Evolutionary conservation across 192 early-diverging fungal genomes (phyloP).

Genomic region (Umbelopsis ramanniana): DNA sequence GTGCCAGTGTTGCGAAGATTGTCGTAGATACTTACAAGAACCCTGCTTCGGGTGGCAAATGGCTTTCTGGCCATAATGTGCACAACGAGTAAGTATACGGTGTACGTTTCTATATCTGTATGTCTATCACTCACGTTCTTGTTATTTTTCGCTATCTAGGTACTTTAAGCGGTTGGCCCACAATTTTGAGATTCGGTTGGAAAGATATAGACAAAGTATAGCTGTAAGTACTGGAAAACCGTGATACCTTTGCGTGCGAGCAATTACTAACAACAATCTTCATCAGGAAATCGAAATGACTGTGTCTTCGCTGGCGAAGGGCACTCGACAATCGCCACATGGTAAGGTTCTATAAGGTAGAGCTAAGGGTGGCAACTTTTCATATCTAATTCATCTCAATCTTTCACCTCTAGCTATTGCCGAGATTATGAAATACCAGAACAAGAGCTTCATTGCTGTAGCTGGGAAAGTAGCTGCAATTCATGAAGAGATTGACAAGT

Average conservation of each 20-base stretch:
- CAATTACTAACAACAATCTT: no score
- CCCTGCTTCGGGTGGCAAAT: constrained; percentile 21
- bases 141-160: not conserved
- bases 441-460: constrained; percentile 35
- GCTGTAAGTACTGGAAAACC: not conserved
- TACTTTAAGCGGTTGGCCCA: constrained; percentile 34
- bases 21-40: constrained; percentile 34
- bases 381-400: not conserved
- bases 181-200: constrained; percentile 28
- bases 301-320: constrained; percentile 28
- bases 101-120: not conserved
- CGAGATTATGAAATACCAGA: constrained; percentile 32
- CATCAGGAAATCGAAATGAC: constrained; percentile 36
- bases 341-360: not conserved
- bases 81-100: constrained; percentile 32
- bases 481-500: constrained; percentile 27
- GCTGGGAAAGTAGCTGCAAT: constrained; percentile 32
- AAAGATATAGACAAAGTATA: constrained; percentile 38
- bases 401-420: constrained; percentile 28
- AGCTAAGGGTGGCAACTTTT: no score
- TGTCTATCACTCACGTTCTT: not conserved
- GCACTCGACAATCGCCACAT: constrained; percentile 30
- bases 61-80: constrained; percentile 35
- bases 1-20: constrained; percentile 26
- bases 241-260: no score